Evolutionary conservation across 108 stramenopile species (phyloP).

Genomic region (Skeletonema menzelii): DNA sequence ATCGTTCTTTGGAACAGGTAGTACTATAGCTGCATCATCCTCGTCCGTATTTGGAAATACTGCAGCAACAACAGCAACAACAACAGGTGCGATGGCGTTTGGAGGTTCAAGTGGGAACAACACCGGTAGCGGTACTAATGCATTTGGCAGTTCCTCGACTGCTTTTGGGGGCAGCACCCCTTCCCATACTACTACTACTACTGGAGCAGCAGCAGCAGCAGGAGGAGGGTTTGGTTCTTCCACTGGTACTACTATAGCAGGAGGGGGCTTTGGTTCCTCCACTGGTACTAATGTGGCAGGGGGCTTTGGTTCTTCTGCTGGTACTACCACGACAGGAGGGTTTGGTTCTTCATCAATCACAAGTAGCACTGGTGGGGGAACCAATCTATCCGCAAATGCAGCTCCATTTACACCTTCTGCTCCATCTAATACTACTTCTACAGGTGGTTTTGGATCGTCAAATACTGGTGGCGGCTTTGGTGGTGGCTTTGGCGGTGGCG

Average conservation of each 20-base stretch:
- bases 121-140: too few relatives aligned
- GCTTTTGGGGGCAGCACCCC: neutral
- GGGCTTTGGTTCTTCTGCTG: neutral
- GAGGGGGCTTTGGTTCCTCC: constrained; percentile 1
- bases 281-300: too few relatives aligned
- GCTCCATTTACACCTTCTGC: neutral
- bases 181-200: neutral
- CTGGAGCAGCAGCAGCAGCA: too few relatives aligned
- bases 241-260: neutral
- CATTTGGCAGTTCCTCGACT: neutral
- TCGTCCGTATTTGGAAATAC: neutral
- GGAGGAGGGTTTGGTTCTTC: constrained; percentile 4
- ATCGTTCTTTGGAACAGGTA: neutral
- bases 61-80: neutral
- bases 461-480: neutral
- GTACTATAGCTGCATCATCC: neutral
- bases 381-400: neutral
- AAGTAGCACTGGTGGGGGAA: neutral
- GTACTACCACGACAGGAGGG: neutral
- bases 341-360: neutral
- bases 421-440: neutral
- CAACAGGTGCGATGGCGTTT: too few relatives aligned
- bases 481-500: neutral
- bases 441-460: constrained; percentile 1
- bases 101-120: too few relatives aligned